Percentiles rank a stretch among this genome's conserved stretches.
phyloP scores from a whole-genome alignment of 2,329 filamentous ascomycete species.

The Emericellopsis atlantica region DNA sequence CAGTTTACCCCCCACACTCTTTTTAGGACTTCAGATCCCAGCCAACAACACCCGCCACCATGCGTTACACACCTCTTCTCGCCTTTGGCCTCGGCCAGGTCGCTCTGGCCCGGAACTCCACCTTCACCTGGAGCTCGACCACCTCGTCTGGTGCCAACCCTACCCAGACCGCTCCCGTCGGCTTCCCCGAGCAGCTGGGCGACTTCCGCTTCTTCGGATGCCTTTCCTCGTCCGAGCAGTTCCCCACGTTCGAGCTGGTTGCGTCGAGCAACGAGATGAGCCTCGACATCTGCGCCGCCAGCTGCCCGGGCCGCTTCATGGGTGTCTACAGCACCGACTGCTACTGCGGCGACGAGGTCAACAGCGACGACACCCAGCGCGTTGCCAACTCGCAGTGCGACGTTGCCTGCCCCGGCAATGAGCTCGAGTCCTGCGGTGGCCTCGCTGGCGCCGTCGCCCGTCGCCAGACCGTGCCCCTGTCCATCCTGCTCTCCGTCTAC shows the following conservation, averaged over 20 bases:
- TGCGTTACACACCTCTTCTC: constrained; percentile 16
- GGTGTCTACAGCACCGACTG: constrained; percentile 11
- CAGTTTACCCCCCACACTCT: constrained; percentile 1
- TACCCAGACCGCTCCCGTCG: constrained; percentile 1
- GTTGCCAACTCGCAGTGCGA: constrained; percentile 4
- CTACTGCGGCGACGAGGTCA: constrained; percentile 9
- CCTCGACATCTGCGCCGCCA: constrained; percentile 10
- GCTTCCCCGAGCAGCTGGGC: constrained; percentile 5
- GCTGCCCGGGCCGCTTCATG: constrained; percentile 12
- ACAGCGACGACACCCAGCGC: constrained; percentile 4
- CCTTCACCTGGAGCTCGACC: neutral
- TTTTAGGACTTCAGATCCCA: neutral
- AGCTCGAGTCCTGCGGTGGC: constrained; percentile 6
- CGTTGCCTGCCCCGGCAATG: constrained; percentile 7
- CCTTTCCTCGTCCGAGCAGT: constrained; percentile 11
- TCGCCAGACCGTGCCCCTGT: neutral
- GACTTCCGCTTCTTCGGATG: constrained; percentile 13
- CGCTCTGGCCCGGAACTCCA: constrained; percentile 11
- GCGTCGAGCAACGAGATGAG: constrained; percentile 7
- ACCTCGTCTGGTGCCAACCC: neutral
- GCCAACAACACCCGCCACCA: constrained; percentile 3
- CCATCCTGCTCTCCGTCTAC: constrained; percentile 6
- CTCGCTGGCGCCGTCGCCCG: constrained; percentile 1
- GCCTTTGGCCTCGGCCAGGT: constrained; percentile 17
- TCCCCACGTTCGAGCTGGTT: constrained; percentile 11